A percentile compares a stretch with the other conserved stretches of the same genome.
These are phyloP conservation scores for Petunia axillaris DNA, from an alignment of 257 asterid genomes.

Conservation along the genomic window DNA sequence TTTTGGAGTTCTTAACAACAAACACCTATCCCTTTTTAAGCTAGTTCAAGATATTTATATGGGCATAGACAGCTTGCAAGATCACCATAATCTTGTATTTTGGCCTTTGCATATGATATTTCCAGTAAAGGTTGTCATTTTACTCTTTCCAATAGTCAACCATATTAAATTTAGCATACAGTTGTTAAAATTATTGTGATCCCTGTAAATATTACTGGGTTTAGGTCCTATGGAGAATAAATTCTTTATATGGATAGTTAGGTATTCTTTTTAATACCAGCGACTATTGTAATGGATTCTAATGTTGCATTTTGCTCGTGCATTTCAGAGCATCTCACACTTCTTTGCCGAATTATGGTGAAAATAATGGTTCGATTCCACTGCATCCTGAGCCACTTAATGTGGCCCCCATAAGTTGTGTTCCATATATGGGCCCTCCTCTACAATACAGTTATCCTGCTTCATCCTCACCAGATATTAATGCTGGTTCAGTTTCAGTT, in stretches of 20 bases:
- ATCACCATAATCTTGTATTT: too few species aligned
- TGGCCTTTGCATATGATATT: too few species aligned
- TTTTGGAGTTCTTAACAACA: too few species aligned
- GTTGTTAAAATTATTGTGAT: too few species aligned
- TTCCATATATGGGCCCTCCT: conserved; percentile 43
- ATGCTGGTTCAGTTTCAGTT: conserved; percentile 23
- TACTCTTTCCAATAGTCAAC: too few species aligned
- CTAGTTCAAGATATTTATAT: too few species aligned
- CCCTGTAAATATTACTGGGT: not conserved
- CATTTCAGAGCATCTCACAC: conserved; percentile 39
- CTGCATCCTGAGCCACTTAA: conserved; percentile 34
- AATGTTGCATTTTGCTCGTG: not conserved
- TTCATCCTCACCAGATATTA: conserved; percentile 23
- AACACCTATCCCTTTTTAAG: too few species aligned
- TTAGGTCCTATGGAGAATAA: not conserved
- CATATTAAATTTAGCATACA: too few species aligned
- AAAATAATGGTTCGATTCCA: conserved; percentile 36
- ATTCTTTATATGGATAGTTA: not conserved
- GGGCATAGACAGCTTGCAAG: too few species aligned
- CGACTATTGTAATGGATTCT: not conserved
- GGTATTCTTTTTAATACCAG: not conserved
- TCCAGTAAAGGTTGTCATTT: too few species aligned
- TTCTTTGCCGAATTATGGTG: conserved; percentile 30
- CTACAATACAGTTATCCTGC: conserved; percentile 26
- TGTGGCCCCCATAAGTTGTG: conserved; percentile 44